Evolutionary conservation across 2,329 filamentous ascomycete species (phyloP).

Genomic region (Ustilaginoidea virens): DNA sequence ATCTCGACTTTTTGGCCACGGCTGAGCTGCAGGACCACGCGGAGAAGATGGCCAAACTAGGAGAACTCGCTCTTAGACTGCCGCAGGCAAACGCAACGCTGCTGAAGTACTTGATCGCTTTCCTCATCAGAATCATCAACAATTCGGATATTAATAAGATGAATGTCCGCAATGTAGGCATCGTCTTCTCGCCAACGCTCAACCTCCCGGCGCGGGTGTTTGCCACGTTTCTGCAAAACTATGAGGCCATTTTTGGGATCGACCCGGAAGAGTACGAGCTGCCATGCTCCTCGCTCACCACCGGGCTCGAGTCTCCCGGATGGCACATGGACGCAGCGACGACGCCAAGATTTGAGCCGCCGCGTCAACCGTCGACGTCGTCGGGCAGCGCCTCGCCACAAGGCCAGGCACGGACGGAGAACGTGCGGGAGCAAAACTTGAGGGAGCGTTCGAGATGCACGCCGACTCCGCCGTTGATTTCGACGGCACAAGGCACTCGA

Average conservation of each 20-base stretch:
- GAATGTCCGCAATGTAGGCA: constrained; percentile 93
- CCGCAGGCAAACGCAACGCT: constrained; percentile 69
- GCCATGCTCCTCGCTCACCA: constrained; percentile 27
- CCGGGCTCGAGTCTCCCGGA: constrained; percentile 19
- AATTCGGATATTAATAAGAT: constrained; percentile 90
- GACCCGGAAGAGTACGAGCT: constrained; percentile 49
- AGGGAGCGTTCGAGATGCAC: constrained; percentile 19
- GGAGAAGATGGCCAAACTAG: constrained; percentile 65
- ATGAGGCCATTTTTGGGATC: constrained; percentile 67
- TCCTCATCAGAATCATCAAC: constrained; percentile 84
- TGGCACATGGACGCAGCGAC: constrained; percentile 13
- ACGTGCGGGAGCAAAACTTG: constrained; percentile 12
- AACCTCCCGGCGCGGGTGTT: constrained; percentile 95
- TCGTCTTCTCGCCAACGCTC: constrained; percentile 92
- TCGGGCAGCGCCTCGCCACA: constrained; percentile 34
- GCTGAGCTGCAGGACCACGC: constrained; percentile 61
- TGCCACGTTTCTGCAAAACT: constrained; percentile 84
- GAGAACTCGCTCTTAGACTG: constrained; percentile 63
- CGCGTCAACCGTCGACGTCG: constrained; percentile 32
- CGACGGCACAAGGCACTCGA: constrained; percentile 15
- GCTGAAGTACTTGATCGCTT: constrained; percentile 71
- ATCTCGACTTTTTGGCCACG: constrained; percentile 73
- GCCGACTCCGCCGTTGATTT: constrained; percentile 34
- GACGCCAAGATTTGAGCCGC: constrained; percentile 17
- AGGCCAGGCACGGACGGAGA: constrained; percentile 25